Percentiles rank a stretch among this genome's conserved stretches.
Evolutionary conservation across 1,139 yeast genomes (phyloP).

Genomic region (Yamadazyma kanchanaburiensis): DNA sequence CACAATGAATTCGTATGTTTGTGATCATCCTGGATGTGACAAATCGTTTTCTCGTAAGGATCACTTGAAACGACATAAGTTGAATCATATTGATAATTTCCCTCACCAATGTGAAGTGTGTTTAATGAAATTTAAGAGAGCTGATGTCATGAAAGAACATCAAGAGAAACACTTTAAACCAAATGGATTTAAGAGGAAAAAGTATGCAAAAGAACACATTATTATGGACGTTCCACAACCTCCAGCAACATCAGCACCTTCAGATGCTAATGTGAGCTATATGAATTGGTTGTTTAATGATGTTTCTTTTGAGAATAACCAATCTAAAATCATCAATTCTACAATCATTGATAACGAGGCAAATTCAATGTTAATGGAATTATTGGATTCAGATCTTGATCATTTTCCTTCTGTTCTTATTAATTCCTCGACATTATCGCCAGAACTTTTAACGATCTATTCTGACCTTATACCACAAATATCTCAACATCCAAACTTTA

Average conservation of each 20-base stretch:
- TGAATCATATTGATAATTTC: slow-evolving; percentile 2
- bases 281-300: slow-evolving; percentile 4
- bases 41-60: slow-evolving; percentile 3
- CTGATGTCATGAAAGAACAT: slow-evolving; percentile 3
- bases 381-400: slow-evolving; percentile 3
- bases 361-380: slow-evolving; percentile 3
- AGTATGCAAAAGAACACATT: background rate
- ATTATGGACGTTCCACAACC: background rate
- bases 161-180: slow-evolving; percentile 4
- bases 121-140: slow-evolving; percentile 3
- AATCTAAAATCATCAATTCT: slow-evolving; percentile 1
- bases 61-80: slow-evolving; percentile 4
- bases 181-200: slow-evolving; percentile 2
- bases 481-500: slow-evolving; percentile 2
- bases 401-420: slow-evolving; percentile 2
- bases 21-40: slow-evolving; percentile 3
- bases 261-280: background rate
- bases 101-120: slow-evolving; percentile 3
- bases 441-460: slow-evolving; percentile 1
- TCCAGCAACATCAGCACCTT: background rate
- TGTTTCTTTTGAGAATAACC: slow-evolving; percentile 1
- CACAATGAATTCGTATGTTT: background rate
- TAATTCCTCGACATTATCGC: slow-evolving; percentile 1
- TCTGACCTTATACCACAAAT: slow-evolving; percentile 1
- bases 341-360: slow-evolving; percentile 4